Percentiles rank a stretch among this genome's conserved stretches.
Evolutionary conservation across 495 filamentous ascomycete genomes (phyloP).

Genomic region (Penicillium malachiteum): DNA sequence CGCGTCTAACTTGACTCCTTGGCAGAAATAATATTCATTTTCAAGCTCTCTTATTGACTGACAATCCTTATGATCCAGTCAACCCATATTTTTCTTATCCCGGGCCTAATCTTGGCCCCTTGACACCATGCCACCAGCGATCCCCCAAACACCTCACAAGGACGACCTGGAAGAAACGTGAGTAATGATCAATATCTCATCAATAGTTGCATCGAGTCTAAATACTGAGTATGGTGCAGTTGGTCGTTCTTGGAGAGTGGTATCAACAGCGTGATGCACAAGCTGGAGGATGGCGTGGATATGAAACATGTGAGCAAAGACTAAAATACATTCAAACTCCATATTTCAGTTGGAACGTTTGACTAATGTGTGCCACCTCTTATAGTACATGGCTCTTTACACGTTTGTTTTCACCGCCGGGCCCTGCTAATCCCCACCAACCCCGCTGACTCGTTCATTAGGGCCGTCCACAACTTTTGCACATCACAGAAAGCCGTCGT

Average conservation of each 20-base stretch:
- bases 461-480: slow-evolving; percentile 98
- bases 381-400: slow-evolving; percentile 94
- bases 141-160: slow-evolving; percentile 60
- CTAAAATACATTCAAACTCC: background rate
- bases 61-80: background rate
- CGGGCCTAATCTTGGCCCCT: slow-evolving; percentile 9
- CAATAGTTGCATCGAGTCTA: too few species aligned
- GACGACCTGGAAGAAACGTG: slow-evolving; percentile 85
- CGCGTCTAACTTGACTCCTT: background rate
- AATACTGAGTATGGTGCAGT: slow-evolving; percentile 43
- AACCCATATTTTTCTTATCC: slow-evolving; percentile 1
- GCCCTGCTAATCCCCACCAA: slow-evolving; percentile 3
- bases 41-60: background rate
- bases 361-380: slow-evolving; percentile 17
- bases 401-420: slow-evolving; percentile 58
- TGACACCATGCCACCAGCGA: slow-evolving; percentile 37
- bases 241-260: slow-evolving; percentile 88
- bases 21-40: background rate
- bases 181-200: slow-evolving; percentile 30
- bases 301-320: slow-evolving; percentile 72
- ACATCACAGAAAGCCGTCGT: slow-evolving; percentile 90
- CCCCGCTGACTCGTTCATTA: slow-evolving; percentile 38
- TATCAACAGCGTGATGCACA: slow-evolving; percentile 88
- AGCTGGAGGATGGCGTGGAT: slow-evolving; percentile 87
- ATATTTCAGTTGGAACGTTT: background rate